Evolutionary conservation across 352 stramenopile species (phyloP).

Genomic region (Phytophthora fragariaefolia): DNA sequence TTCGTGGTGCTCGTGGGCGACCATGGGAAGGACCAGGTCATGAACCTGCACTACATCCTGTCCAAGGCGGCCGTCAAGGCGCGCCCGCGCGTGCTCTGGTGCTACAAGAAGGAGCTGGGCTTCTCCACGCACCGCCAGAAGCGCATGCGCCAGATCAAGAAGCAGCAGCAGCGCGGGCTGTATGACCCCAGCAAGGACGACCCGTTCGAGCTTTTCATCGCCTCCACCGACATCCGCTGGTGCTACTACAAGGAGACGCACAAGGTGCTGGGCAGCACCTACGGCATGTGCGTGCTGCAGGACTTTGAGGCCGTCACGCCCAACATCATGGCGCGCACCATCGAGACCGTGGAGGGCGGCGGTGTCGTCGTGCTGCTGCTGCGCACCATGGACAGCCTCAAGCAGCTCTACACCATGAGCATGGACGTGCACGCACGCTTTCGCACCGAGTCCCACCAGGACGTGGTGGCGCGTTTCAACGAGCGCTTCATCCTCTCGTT

Average conservation of each 20-base stretch:
- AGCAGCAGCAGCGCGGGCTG: conserved; percentile 92
- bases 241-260: conserved; percentile 99
- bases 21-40: conserved; percentile 99
- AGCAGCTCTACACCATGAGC: conserved; percentile 99
- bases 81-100: conserved; percentile 98
- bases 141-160: conserved; percentile 96
- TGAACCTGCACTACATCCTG: conserved; percentile 99
- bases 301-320: conserved; percentile 99
- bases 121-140: conserved; percentile 98
- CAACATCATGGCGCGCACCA: conserved; percentile 98
- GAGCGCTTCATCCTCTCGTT: conserved; percentile 99
- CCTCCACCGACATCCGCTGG: conserved; percentile 98
- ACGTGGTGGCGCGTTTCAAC: conserved; percentile 98
- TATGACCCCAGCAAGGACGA: conserved; percentile 94
- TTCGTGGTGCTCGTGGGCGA: conserved; percentile 99
- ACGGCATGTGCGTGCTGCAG: conserved; percentile 98
- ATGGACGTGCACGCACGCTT: conserved; percentile 96
- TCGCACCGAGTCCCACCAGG: conserved; percentile 92
- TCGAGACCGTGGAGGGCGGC: conserved; percentile 99
- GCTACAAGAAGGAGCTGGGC: conserved; percentile 99
- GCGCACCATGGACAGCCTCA: conserved; percentile 97
- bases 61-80: conserved; percentile 95
- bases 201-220: conserved; percentile 99
- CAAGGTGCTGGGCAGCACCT: conserved; percentile 98
- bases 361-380: conserved; percentile 98